Evolutionary conservation across 257 asterid genomes (phyloP), one percentile per base, ranked within the genome.

Genomic region (Anisodus acutangulus): DNA sequence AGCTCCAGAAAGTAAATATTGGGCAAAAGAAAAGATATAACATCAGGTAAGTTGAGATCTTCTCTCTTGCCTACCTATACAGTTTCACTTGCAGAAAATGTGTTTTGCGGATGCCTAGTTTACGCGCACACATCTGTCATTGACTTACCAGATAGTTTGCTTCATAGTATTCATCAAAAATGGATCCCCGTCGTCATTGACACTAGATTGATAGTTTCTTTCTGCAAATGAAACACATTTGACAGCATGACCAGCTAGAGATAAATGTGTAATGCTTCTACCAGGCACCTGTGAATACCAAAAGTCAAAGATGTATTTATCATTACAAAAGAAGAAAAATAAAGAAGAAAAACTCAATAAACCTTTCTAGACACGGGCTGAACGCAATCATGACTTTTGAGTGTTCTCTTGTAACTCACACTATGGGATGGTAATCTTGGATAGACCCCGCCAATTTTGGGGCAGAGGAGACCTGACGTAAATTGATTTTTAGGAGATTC

Each of bases 111-210:
- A 69, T 41, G 54, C 41, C 26, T 26, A 51, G 64, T 13, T 76
- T 26, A 22, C 26, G 6, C 81, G 1, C 45, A 51, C 62, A 22
- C 37, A 51, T 13, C 69, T 72, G 78, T 15, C 82, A 76, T 53
- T 53, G 1, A 51, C 64, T 15, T 94, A 95, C 99, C 97, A 0
- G 45, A 90, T 66, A 83, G 87, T 85, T 45, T 92, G 89, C 86
- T 86, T 87, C 15, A 82, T 85, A 84, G 49, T 58, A 76, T 80
- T 85, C 66, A 89, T 82, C 96, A 92, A 89, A 85, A 87, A 92
- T 35, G 97, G 93, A 83, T 91, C 92, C 9, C 58, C 82, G 74
- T 86, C 93, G 49, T 88, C 88, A 60, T 85, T 85, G 88, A 84
- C 72, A 82, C 86, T 86, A 64, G 88, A 53, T 39, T 90, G 92